A percentile compares a stretch with the other conserved stretches of the same genome.
Evolutionary conservation across 495 filamentous ascomycete species (phyloP).

Genomic region (Neurospora discreta): DNA sequence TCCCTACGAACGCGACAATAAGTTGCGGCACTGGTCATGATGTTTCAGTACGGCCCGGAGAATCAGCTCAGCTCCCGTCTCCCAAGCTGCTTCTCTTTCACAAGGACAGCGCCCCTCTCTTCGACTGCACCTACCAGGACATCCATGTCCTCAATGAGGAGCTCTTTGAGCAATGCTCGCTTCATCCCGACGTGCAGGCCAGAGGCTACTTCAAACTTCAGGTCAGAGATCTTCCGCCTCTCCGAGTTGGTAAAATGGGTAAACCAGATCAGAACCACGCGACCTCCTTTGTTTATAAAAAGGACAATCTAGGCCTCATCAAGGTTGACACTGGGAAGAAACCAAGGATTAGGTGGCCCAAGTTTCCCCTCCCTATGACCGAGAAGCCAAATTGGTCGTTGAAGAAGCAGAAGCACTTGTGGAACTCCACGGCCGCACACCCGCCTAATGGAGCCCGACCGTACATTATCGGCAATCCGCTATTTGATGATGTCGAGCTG

Average conservation of each 20-base stretch:
- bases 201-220: constrained; percentile 24
- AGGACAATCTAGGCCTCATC: constrained; percentile 14
- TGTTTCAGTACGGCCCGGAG: neutral
- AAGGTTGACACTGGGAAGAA: constrained; percentile 21
- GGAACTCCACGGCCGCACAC: constrained; percentile 18
- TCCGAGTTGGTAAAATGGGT: constrained; percentile 11
- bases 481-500: constrained; percentile 22
- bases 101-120: constrained; percentile 13
- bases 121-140: constrained; percentile 20
- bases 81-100: constrained; percentile 1
- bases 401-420: constrained; percentile 17
- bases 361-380: constrained; percentile 14
- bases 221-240: constrained; percentile 13
- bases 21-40: neutral
- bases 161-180: constrained; percentile 18
- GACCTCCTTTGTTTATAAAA: constrained; percentile 18
- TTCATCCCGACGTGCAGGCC: constrained; percentile 16
- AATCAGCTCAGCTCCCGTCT: constrained; percentile 1
- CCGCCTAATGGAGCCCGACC: constrained; percentile 16
- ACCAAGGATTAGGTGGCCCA: constrained; percentile 9
- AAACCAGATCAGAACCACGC: constrained; percentile 19
- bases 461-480: constrained; percentile 26
- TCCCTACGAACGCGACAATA: neutral
- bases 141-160: constrained; percentile 21
- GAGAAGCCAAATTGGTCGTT: constrained; percentile 14